Percentiles rank a stretch among this genome's conserved stretches.
phyloP scores from a whole-genome alignment of 495 filamentous ascomycete species.

The Aspergillus diversus region DNA sequence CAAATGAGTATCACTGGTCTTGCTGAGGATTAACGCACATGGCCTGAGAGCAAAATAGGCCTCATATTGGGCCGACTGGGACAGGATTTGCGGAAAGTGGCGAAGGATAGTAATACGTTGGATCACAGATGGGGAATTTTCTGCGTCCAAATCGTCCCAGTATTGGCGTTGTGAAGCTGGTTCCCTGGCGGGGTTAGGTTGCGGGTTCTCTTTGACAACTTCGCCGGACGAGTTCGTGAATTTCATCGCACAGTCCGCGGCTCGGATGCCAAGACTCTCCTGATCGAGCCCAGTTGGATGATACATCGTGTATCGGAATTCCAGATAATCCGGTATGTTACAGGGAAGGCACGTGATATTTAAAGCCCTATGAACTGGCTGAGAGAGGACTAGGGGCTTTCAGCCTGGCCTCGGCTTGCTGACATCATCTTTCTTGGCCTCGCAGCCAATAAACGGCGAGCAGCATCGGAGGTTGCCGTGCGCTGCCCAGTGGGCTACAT shows the following conservation, averaged over 20 bases:
- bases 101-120: slow-evolving; percentile 12
- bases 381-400: background rate
- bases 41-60: slow-evolving; percentile 92
- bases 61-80: slow-evolving; percentile 66
- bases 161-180: slow-evolving; percentile 31
- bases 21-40: slow-evolving; percentile 58
- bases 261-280: slow-evolving; percentile 43
- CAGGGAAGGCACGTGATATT: slow-evolving; percentile 31
- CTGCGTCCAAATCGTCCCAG: slow-evolving; percentile 26
- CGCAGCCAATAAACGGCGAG: slow-evolving; percentile 7
- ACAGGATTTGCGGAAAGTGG: slow-evolving; percentile 21
- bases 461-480: background rate
- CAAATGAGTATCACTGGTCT: background rate
- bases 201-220: slow-evolving; percentile 45
- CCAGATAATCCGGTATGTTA: slow-evolving; percentile 33
- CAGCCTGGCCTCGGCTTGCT: slow-evolving; percentile 9
- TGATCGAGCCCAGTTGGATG: slow-evolving; percentile 31
- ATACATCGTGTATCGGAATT: slow-evolving; percentile 25
- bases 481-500: background rate
- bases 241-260: slow-evolving; percentile 53
- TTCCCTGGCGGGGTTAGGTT: slow-evolving; percentile 44
- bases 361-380: slow-evolving; percentile 27
- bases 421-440: slow-evolving; percentile 19
- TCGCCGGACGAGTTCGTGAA: slow-evolving; percentile 47
- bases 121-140: slow-evolving; percentile 26